These are phyloP conservation scores for Oemleria cerasiformis DNA, from an alignment of 306 rosid genomes.

Conservation along the genomic window DNA sequence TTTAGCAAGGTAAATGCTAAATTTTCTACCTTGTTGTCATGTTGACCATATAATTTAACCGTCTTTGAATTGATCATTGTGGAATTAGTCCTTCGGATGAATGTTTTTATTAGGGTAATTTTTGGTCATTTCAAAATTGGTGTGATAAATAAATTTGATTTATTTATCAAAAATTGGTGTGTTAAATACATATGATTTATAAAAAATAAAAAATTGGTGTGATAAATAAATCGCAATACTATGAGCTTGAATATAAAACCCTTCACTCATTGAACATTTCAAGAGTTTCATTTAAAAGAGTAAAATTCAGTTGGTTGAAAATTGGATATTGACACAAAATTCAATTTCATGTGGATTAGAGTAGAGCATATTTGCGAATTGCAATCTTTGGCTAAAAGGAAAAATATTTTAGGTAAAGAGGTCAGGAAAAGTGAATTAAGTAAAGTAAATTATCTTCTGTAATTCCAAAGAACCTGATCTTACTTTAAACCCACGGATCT, in stretches of 20 bases:
- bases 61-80: background rate
- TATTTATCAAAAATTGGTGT: too few relatives aligned
- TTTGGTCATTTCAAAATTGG: background rate
- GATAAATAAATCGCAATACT: background rate
- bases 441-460: background rate
- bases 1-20: conserved; percentile 30
- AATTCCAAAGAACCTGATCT: background rate
- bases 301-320: too few relatives aligned
- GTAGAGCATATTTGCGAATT: too few relatives aligned
- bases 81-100: background rate
- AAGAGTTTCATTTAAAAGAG: too few relatives aligned
- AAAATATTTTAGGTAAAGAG: background rate
- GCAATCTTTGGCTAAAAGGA: background rate
- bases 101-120: background rate
- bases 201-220: background rate
- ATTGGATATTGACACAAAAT: too few relatives aligned
- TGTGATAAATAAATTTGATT: background rate
- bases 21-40: background rate
- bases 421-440: background rate
- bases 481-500: conserved; percentile 1
- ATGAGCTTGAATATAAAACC: too few relatives aligned
- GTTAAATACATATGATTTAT: too few relatives aligned
- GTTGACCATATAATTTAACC: background rate
- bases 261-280: too few relatives aligned
- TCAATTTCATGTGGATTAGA: too few relatives aligned